These are phyloP conservation scores for Dacryopinax spathularia DNA, from an alignment of 768 basidiomycete genomes.

Conservation along the genomic window DNA sequence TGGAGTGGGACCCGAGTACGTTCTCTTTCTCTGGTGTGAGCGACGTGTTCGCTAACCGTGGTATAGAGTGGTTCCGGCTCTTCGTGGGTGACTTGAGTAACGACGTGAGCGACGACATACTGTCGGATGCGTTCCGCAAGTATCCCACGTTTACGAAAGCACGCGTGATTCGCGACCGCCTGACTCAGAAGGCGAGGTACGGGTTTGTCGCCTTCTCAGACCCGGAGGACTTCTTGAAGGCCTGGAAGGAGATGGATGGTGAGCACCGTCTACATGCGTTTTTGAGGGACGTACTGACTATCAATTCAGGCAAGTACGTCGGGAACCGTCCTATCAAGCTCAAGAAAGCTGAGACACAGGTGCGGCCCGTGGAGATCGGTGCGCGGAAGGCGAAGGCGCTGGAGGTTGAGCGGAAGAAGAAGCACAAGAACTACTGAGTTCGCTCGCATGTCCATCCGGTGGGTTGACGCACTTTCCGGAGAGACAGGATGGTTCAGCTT, in stretches of 20 bases:
- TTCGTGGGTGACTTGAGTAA: constrained; percentile 98
- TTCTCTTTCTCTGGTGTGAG: constrained; percentile 11
- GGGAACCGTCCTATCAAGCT: constrained; percentile 94
- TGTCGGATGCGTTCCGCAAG: constrained; percentile 83
- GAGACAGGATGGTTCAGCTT: too few species aligned
- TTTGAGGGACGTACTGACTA: not conserved
- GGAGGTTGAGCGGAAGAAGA: constrained; percentile 85
- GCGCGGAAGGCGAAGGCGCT: constrained; percentile 81
- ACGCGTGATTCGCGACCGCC: constrained; percentile 82
- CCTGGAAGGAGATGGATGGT: constrained; percentile 99
- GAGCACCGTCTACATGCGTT: constrained; percentile 18
- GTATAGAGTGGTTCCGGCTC: constrained; percentile 83
- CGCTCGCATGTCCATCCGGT: not conserved
- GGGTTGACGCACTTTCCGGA: too few species aligned
- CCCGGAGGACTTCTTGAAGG: constrained; percentile 93
- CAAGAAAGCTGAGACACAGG: constrained; percentile 82
- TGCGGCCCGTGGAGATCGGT: constrained; percentile 85
- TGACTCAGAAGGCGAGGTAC: constrained; percentile 93
- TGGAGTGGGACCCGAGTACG: constrained; percentile 96
- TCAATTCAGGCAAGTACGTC: constrained; percentile 77
- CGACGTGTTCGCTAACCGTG: constrained; percentile 10
- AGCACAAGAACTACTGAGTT: constrained; percentile 63
- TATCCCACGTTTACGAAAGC: constrained; percentile 90
- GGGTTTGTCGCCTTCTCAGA: constrained; percentile 97
- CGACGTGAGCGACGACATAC: constrained; percentile 91